Evolutionary conservation across 345 rosid genomes (phyloP).

Genomic region (Gossypium australe): DNA sequence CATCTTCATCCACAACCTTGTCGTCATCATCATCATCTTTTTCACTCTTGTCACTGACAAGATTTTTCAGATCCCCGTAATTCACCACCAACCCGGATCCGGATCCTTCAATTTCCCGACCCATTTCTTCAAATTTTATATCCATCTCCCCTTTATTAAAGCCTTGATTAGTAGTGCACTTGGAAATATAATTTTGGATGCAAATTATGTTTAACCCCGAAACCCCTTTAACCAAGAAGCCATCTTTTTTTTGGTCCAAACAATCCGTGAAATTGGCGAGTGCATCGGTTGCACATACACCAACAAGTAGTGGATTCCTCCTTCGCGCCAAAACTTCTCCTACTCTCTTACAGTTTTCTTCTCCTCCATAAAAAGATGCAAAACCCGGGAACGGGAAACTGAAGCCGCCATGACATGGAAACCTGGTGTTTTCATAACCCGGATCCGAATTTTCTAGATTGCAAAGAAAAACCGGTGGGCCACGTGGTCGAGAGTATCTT

Average conservation of each 20-base stretch:
- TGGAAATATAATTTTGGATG: conserved; percentile 37
- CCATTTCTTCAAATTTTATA: conserved; percentile 43
- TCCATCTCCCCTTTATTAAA: conserved; percentile 29
- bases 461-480: conserved; percentile 56
- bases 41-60: conserved; percentile 16
- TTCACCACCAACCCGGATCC: conserved; percentile 51
- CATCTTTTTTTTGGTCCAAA: conserved; percentile 30
- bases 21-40: background rate
- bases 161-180: conserved; percentile 23
- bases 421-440: background rate
- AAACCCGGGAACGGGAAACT: conserved; percentile 35
- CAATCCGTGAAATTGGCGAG: conserved; percentile 41
- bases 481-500: conserved; percentile 43
- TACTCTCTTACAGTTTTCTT: conserved; percentile 50
- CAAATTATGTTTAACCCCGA: conserved; percentile 37
- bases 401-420: conserved; percentile 36
- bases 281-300: conserved; percentile 48
- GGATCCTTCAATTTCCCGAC: conserved; percentile 37
- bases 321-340: conserved; percentile 47
- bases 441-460: conserved; percentile 37
- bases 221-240: conserved; percentile 32
- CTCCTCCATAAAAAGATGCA: conserved; percentile 31
- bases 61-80: conserved; percentile 56
- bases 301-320: conserved; percentile 78
- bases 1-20: conserved; percentile 19